A percentile compares a stretch with the other conserved stretches of the same genome.
phyloP scores from a whole-genome alignment of 768 basidiomycete species.

The Rhizopogon vulgaris region DNA sequence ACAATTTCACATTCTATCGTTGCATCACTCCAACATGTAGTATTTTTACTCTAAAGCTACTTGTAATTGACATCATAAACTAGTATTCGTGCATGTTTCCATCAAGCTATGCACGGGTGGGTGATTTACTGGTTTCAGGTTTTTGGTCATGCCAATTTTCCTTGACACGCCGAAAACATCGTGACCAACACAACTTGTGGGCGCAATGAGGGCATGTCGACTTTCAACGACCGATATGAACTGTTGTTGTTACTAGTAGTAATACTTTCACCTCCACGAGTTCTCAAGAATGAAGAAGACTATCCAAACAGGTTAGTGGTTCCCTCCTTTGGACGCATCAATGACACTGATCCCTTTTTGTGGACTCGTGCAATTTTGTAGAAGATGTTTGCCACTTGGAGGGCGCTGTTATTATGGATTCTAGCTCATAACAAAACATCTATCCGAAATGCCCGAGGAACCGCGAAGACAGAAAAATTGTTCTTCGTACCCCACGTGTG shows the following conservation, averaged over 20 bases:
- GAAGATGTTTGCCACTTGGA: not conserved
- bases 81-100: not conserved
- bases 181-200: conserved; percentile 1
- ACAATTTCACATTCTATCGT: not conserved
- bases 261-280: not conserved
- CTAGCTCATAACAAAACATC: not conserved
- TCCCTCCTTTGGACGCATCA: not conserved
- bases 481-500: not conserved
- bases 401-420: not conserved
- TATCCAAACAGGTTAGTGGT: not conserved
- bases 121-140: not conserved
- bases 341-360: not conserved
- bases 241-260: not conserved
- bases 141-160: not conserved
- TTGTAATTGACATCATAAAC: not conserved
- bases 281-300: no score
- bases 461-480: not conserved
- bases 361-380: not conserved
- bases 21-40: not conserved
- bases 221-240: conserved; percentile 1
- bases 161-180: not conserved
- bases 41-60: not conserved
- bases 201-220: not conserved
- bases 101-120: not conserved
- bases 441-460: no score